Percentiles rank a stretch among this genome's conserved stretches.
Evolutionary conservation across 2,329 filamentous ascomycete species (phyloP).

Genomic region (Talaromyces sp.): DNA sequence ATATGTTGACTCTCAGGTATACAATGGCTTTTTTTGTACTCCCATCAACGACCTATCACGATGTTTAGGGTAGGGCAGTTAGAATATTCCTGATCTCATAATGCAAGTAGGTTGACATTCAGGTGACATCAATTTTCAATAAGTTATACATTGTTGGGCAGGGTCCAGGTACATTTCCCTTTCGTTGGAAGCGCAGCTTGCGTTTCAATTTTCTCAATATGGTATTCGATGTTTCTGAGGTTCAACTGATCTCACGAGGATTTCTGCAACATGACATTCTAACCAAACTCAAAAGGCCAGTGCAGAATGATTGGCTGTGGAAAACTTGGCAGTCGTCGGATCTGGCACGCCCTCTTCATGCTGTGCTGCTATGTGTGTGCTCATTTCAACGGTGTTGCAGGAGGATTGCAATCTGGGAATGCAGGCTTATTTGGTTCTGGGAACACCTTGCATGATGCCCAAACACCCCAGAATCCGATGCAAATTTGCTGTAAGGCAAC

Average conservation of each 20-base stretch:
- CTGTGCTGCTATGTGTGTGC: background rate
- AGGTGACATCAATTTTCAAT: background rate
- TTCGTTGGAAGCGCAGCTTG: background rate
- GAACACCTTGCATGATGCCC: background rate
- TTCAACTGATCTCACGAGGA: background rate
- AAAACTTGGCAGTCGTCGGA: background rate
- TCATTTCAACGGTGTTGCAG: conserved; percentile 1
- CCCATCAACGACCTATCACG: background rate
- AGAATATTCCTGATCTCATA: background rate
- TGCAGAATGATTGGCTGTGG: background rate
- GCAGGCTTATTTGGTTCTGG: background rate
- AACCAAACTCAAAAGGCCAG: background rate
- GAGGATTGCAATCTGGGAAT: background rate
- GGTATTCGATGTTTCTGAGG: background rate
- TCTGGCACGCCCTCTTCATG: background rate
- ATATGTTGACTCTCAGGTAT: background rate
- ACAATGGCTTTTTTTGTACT: background rate
- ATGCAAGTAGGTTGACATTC: background rate
- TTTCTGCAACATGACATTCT: background rate
- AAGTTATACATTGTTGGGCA: background rate
- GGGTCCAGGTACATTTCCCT: background rate
- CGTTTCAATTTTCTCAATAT: background rate
- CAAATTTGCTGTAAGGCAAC: conserved; percentile 2
- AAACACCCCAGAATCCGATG: background rate
- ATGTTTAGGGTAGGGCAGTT: background rate